phyloP scores from a whole-genome alignment of 306 rosid species.

The Hippophae tibetana region DNA sequence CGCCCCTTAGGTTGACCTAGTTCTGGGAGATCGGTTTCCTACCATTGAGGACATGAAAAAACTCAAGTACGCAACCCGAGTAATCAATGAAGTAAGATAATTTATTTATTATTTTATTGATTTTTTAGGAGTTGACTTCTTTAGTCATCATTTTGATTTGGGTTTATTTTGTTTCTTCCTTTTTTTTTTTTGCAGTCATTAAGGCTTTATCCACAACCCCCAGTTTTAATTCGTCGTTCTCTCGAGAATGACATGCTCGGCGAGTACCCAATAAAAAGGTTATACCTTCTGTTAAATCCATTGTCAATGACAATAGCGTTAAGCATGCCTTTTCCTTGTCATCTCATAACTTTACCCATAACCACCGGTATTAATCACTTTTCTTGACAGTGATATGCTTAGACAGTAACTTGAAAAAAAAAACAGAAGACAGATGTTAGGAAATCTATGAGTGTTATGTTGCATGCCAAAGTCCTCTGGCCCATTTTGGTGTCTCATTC shows the following conservation, averaged over 20 bases:
- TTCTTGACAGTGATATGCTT: too few relatives aligned
- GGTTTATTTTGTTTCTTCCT: conserved; percentile 5
- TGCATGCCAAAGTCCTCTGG: too few relatives aligned
- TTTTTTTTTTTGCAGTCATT: conserved; percentile 47
- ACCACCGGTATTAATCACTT: too few relatives aligned
- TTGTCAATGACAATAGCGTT: neutral
- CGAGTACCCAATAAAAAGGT: conserved; percentile 73
- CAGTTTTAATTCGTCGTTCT: conserved; percentile 92
- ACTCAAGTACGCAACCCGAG: conserved; percentile 88
- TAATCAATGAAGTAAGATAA: conserved; percentile 82
- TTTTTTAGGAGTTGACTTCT: neutral
- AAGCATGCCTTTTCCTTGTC: neutral
- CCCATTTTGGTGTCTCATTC: too few relatives aligned
- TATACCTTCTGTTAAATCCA: conserved; percentile 12
- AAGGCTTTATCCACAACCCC: conserved; percentile 99
- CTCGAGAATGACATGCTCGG: conserved; percentile 67
- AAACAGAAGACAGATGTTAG: too few relatives aligned
- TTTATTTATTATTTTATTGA: conserved; percentile 10
- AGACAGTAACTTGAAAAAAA: too few relatives aligned
- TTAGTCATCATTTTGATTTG: conserved; percentile 1
- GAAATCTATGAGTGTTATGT: too few relatives aligned
- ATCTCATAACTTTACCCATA: too few relatives aligned
- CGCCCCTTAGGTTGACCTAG: conserved; percentile 55
- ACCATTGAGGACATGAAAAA: conserved; percentile 85
- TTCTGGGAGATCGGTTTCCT: conserved; percentile 82